Percentiles rank a stretch among this genome's conserved stretches.
Evolutionary conservation across 1,139 yeast species (phyloP).

Genomic region (Saccharomyces hybrid): DNA sequence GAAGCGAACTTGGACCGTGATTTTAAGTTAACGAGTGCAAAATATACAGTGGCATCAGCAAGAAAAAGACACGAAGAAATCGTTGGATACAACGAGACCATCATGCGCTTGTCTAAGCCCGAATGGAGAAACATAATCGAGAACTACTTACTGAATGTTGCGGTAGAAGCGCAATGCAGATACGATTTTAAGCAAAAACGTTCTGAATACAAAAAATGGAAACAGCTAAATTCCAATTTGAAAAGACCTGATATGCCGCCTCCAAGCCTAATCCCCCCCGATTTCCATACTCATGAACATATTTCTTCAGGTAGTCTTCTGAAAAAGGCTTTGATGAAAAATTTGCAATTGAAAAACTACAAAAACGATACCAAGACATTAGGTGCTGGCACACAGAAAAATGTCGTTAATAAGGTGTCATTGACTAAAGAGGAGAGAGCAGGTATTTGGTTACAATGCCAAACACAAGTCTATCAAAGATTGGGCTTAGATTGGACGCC

Average conservation of each 20-base stretch:
- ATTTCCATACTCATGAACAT: conserved; percentile 5
- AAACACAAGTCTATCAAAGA: conserved; percentile 45
- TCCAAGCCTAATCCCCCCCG: conserved; percentile 24
- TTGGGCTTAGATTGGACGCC: conserved; percentile 55
- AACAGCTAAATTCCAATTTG: conserved; percentile 21
- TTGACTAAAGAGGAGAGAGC: conserved; percentile 49
- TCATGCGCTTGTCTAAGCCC: conserved; percentile 36
- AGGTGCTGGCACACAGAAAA: conserved; percentile 2
- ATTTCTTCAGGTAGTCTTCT: conserved; percentile 13
- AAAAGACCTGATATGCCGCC: conserved; percentile 31
- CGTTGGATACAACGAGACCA: conserved; percentile 20
- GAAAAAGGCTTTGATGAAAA: conserved; percentile 26
- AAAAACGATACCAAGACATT: conserved; percentile 4
- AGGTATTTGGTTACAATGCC: conserved; percentile 53
- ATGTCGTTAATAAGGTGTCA: conserved; percentile 20
- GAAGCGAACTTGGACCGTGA: conserved; percentile 48
- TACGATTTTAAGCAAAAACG: conserved; percentile 47
- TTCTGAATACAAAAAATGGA: conserved; percentile 37
- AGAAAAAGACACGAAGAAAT: conserved; percentile 40
- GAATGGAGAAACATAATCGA: conserved; percentile 68
- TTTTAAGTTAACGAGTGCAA: conserved; percentile 51
- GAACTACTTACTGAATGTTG: conserved; percentile 53
- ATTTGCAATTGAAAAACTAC: conserved; percentile 17
- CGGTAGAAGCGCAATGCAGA: conserved; percentile 63
- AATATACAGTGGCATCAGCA: conserved; percentile 51